Percentiles rank a stretch among this genome's conserved stretches.
Conservation (phyloP, 129 eudicot genomes). For the Mikania micrantha region DNA sequence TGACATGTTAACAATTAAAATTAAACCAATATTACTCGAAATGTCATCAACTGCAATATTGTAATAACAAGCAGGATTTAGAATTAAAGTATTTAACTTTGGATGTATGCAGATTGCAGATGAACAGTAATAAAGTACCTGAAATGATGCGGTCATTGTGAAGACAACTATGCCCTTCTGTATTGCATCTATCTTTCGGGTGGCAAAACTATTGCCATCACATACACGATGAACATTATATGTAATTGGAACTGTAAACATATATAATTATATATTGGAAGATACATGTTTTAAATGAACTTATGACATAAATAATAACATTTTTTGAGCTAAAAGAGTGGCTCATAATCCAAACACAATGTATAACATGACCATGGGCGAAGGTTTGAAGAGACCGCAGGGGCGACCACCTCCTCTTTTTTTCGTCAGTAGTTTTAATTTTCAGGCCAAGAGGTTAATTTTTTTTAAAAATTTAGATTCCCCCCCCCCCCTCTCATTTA, state of each 20-base stretch:
- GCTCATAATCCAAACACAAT: constrained; percentile 6
- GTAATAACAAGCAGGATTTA: not conserved
- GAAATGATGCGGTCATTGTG: constrained; percentile 88
- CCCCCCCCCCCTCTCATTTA: no score
- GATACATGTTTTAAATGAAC: not conserved
- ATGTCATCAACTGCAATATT: not conserved
- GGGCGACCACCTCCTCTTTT: no score
- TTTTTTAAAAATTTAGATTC: no score
- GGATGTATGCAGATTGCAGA: constrained; percentile 1
- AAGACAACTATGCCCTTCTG: constrained; percentile 84
- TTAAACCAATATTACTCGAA: not conserved
- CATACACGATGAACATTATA: constrained; percentile 85
- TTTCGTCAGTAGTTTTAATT: no score
- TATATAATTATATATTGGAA: not conserved
- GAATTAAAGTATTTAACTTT: not conserved
- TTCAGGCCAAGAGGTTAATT: no score
- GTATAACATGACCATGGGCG: no score
- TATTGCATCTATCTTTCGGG: constrained; percentile 83
- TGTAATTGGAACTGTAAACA: constrained; percentile 77
- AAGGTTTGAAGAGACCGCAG: no score
- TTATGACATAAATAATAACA: not conserved
- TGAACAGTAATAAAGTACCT: constrained; percentile 36
- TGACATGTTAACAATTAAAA: not conserved
- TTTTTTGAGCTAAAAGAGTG: not conserved
- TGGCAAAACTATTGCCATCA: constrained; percentile 95